Evolutionary conservation across 306 rosid genomes (phyloP), one percentile per base, ranked within the genome.

Genomic region (Geum urbanum): DNA sequence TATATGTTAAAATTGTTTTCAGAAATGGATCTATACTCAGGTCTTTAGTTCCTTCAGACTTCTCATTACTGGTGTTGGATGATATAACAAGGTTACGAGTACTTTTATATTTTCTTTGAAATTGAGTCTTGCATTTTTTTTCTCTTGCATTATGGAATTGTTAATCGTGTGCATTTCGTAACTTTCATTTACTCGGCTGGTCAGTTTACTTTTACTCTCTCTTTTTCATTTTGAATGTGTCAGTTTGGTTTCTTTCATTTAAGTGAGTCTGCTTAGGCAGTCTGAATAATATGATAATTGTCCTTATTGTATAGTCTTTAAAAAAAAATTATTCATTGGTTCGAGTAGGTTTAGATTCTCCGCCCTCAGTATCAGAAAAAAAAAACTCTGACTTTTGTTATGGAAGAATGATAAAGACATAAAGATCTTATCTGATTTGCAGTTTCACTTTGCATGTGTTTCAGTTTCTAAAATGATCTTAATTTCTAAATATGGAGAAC

Each of bases 1-100:
- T 86, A 79, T 8, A 41, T 39, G 37, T 41, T 2, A 32, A 7
- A 53, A 8, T 7, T 54, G 53, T 69, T 12, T 20, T 41, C 15
- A 7, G 6, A 0, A 19, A 40, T 53, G 61, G 11, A 52, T 8
- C 37, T n/a, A 13, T 51, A 51, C 9, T 19, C 9, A 8, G 22
- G 20, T 9, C 41, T 2, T 54, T 68, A 50, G 35, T 67, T 18
- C 7, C 12, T 20, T 18, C 53, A 37, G 20, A 39, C 72, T 68
- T 53, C 20, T 3, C 20, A 53, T 41, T 39, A 43, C 73, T 8
- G 14, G 15, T 68, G 45, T 12, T 45, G 19, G 20, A 45, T 5
- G 14, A 45, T 15, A 37, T 14, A 20, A 63, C 2, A 27, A 27
- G 8, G 39, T 69, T 66, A n/a, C 63, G 16, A 54, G 43, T 69